phyloP scores from a whole-genome alignment of 2,329 filamentous ascomycete genomes.

The Fusarium veterinarium region DNA sequence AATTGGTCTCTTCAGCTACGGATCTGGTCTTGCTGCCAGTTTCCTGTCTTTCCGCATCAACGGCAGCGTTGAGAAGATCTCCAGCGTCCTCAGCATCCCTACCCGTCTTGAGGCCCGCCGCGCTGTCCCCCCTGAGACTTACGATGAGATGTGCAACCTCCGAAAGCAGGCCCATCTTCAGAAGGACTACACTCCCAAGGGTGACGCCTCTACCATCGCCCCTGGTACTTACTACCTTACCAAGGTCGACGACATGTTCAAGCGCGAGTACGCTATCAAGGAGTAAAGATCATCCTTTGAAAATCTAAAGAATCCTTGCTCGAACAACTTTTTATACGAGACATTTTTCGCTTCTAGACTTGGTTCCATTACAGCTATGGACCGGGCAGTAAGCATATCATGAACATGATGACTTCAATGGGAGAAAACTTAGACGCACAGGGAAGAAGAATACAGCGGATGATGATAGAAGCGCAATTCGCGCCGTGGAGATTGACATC shows the following conservation, averaged over 20 bases:
- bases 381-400: conserved; percentile 32
- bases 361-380: conserved; percentile 17
- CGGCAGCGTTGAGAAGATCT: conserved; percentile 75
- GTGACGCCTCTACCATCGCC: conserved; percentile 73
- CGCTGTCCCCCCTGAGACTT: conserved; percentile 75
- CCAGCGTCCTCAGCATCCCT: conserved; percentile 76
- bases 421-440: conserved; percentile 44
- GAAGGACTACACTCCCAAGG: conserved; percentile 80
- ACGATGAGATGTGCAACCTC: conserved; percentile 83
- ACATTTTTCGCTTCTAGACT: conserved; percentile 27
- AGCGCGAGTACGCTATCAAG: conserved; percentile 81
- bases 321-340: conserved; percentile 20
- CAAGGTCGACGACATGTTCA: conserved; percentile 87
- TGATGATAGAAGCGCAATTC: conserved; percentile 42
- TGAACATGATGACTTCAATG: conserved; percentile 38
- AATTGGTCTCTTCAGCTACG: conserved; percentile 82
- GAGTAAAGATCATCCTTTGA: conserved; percentile 58
- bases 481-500: conserved; percentile 30
- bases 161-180: conserved; percentile 86
- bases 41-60: conserved; percentile 80
- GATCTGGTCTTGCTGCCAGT: conserved; percentile 77
- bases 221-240: conserved; percentile 82
- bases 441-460: conserved; percentile 39
- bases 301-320: conserved; percentile 28
- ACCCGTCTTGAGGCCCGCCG: conserved; percentile 74